A percentile compares a stretch with the other conserved stretches of the same genome.
These are phyloP conservation scores for Bipolaris sorokiniana DNA, from an alignment of 2,329 filamentous ascomycete genomes.

Conservation along the genomic window DNA sequence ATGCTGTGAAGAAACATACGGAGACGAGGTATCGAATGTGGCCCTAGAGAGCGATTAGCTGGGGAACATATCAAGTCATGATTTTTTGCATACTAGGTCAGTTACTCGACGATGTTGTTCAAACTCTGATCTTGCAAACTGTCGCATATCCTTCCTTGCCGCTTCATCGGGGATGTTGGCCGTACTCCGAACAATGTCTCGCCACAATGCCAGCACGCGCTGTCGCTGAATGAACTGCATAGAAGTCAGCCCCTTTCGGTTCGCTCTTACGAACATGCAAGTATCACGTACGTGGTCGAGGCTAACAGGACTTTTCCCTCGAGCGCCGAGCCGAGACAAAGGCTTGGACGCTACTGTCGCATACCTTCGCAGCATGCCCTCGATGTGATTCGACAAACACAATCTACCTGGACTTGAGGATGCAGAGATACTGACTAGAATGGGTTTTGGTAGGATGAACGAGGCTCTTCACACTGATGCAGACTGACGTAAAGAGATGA, in stretches of 20 bases:
- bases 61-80: too few relatives aligned
- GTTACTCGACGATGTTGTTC: slow-evolving; percentile 54
- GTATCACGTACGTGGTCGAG: slow-evolving; percentile 39
- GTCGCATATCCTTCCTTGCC: slow-evolving; percentile 51
- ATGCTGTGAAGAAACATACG: slow-evolving; percentile 32
- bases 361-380: slow-evolving; percentile 42
- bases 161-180: slow-evolving; percentile 39
- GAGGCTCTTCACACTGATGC: slow-evolving; percentile 19
- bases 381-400: neutral
- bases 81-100: slow-evolving; percentile 50
- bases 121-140: slow-evolving; percentile 58
- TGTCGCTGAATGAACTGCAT: slow-evolving; percentile 58
- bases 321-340: slow-evolving; percentile 37
- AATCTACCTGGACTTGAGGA: neutral
- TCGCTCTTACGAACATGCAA: neutral
- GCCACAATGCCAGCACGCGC: slow-evolving; percentile 55
- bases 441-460: slow-evolving; percentile 7
- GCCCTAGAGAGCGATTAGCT: slow-evolving; percentile 35
- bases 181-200: slow-evolving; percentile 55
- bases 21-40: slow-evolving; percentile 59
- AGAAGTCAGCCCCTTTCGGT: slow-evolving; percentile 14
- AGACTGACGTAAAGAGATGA: slow-evolving; percentile 29
- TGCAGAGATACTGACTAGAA: slow-evolving; percentile 5
- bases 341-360: slow-evolving; percentile 41
- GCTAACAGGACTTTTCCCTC: slow-evolving; percentile 41